Evolutionary conservation across 139 green algal species (phyloP).

Genomic region (Nannochloris sp.): DNA sequence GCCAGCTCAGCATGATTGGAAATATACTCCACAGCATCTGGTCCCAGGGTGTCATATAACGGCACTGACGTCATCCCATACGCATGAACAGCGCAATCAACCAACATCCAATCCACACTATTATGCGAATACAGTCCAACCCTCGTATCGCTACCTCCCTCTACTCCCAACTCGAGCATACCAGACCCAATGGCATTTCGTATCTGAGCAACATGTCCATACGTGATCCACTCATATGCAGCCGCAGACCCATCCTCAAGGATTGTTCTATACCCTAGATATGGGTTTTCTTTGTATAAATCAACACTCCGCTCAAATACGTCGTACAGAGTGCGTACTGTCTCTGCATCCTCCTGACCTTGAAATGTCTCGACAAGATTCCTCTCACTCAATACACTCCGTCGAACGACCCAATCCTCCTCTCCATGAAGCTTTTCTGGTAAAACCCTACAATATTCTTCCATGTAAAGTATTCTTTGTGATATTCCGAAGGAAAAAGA

Average conservation of each 20-base stretch:
- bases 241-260: slow-evolving; percentile 21
- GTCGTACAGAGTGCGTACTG: slow-evolving; percentile 86
- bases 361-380: slow-evolving; percentile 68
- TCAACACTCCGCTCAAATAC: slow-evolving; percentile 63
- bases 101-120: slow-evolving; percentile 76
- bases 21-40: slow-evolving; percentile 92
- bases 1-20: slow-evolving; percentile 84
- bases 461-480: background rate
- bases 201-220: slow-evolving; percentile 47
- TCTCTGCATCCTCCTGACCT: slow-evolving; percentile 43
- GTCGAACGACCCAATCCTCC: slow-evolving; percentile 64
- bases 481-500: too few relatives aligned
- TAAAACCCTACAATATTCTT: slow-evolving; percentile 38
- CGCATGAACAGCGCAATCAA: slow-evolving; percentile 74
- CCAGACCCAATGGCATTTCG: slow-evolving; percentile 80
- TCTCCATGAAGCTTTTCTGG: slow-evolving; percentile 62
- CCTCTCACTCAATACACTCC: slow-evolving; percentile 48
- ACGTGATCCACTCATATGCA: slow-evolving; percentile 56
- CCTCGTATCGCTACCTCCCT: slow-evolving; percentile 24
- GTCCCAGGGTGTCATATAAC: slow-evolving; percentile 94
- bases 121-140: slow-evolving; percentile 86
- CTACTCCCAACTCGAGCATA: slow-evolving; percentile 72
- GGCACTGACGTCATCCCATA: slow-evolving; percentile 85
- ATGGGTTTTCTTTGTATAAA: slow-evolving; percentile 52
- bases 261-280: slow-evolving; percentile 33